Evolutionary conservation across 1,284 basidiomycete species (phyloP), one percentile per base, ranked within the genome.

Genomic region (Marasmius sp.): DNA sequence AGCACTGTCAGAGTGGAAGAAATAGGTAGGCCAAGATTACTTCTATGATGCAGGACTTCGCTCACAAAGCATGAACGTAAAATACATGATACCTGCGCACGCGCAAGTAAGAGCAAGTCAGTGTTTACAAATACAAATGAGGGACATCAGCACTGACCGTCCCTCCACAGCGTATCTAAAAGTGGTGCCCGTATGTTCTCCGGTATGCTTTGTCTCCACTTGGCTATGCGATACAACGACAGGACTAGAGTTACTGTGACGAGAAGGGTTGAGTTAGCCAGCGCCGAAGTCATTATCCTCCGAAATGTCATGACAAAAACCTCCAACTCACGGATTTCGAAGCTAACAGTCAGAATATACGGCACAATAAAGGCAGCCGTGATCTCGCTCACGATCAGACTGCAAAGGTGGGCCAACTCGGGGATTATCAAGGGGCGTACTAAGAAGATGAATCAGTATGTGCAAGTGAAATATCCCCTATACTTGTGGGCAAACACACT

Each of bases 101-200:
- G 27, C 16, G 16, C 2, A 5, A 27, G n/a, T 10, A 6, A 34
- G 52, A 36, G 7, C 47, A 20, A 18, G 16, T 51, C 12, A 47
- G 27, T 51, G 18, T 14, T 27, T 22, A n/a, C n/a, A 16, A n/a
- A 12, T 18, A 5, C 37, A 14, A 9, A 10, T 9, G 48, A 37
- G 20, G 41, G 20, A 10, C n/a, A n/a, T 9, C 6, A 11, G 9
- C 5, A 49, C 58, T 22, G 39, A 67, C 68, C 68, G 52, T 70
- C 68, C 34, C 64, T 64, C 68, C 68, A 70, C 11, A 70, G 57
- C 20, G 60, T 62, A 38, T 68, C 65, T 37, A 70, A 60, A 8
- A 69, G 58, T 11, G 68, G 67, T 11, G 61, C 62, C 18, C 65
- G 61, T 16, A 66, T 60, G 11, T 55, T 55, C 14, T 63, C 48